A percentile compares a stretch with the other conserved stretches of the same genome.
phyloP scores from a whole-genome alignment of 2,329 filamentous ascomycete species.

The Huntiella savannae region DNA sequence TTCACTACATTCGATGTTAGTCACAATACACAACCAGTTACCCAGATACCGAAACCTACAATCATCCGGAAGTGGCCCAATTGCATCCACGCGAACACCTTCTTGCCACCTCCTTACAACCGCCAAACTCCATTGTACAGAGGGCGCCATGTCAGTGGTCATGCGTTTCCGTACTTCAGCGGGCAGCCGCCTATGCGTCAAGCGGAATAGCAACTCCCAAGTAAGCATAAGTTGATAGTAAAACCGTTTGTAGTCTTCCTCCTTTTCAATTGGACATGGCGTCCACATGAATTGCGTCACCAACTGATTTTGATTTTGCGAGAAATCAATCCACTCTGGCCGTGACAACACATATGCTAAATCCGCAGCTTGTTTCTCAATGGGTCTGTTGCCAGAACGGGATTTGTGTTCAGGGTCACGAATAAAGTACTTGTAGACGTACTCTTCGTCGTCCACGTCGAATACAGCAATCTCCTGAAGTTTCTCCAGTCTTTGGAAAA shows the following conservation, averaged over 20 bases:
- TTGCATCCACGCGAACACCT: conserved; percentile 46
- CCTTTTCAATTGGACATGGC: conserved; percentile 30
- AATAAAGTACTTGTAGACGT: conserved; percentile 43
- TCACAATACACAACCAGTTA: background rate
- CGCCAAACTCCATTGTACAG: conserved; percentile 53
- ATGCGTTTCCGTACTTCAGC: conserved; percentile 46
- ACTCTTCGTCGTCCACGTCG: conserved; percentile 37
- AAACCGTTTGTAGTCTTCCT: conserved; percentile 42
- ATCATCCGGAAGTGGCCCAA: conserved; percentile 21
- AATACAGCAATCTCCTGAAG: conserved; percentile 26
- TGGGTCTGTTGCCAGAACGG: conserved; percentile 24
- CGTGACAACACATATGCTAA: conserved; percentile 49
- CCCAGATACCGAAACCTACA: background rate
- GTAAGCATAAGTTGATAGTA: conserved; percentile 62
- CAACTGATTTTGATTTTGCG: conserved; percentile 49
- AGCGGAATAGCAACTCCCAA: conserved; percentile 51
- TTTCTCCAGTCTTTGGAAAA: conserved; percentile 40
- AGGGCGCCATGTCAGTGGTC: conserved; percentile 44
- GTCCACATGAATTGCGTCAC: conserved; percentile 55
- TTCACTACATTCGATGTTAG: conserved; percentile 23
- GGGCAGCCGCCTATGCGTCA: conserved; percentile 42
- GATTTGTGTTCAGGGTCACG: conserved; percentile 45
- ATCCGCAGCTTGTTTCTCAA: conserved; percentile 55
- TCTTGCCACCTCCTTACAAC: conserved; percentile 56
- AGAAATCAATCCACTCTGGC: conserved; percentile 58